phyloP scores from a whole-genome alignment of 805 yeast species.

The Metschnikowia arizonensis region DNA sequence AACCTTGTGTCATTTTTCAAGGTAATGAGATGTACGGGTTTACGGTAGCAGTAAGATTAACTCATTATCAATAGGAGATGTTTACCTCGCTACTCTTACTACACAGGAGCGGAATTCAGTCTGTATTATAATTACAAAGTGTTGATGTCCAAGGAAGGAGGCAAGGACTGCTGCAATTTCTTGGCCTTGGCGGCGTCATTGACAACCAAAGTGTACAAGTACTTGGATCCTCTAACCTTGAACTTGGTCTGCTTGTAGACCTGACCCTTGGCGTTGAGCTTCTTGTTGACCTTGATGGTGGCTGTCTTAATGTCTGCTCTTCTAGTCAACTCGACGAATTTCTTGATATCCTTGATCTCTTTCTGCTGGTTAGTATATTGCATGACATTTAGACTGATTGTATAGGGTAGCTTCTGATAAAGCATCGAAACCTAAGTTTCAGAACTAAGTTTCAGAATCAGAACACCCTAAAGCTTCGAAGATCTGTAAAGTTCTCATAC shows the following conservation, averaged over 20 bases:
- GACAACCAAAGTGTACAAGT: constrained; percentile 93
- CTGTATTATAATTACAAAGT: constrained; percentile 31
- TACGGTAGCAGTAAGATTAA: too few species aligned
- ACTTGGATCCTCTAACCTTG: constrained; percentile 95
- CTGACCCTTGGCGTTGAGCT: constrained; percentile 77
- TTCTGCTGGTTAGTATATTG: constrained; percentile 32
- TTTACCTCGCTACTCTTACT: too few species aligned
- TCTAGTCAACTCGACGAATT: constrained; percentile 94
- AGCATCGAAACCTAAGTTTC: too few species aligned
- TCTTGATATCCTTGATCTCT: constrained; percentile 95
- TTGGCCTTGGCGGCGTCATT: constrained; percentile 95
- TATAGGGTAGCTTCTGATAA: too few species aligned
- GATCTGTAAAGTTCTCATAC: too few species aligned
- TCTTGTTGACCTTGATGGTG: constrained; percentile 89
- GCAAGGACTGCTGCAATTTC: constrained; percentile 95
- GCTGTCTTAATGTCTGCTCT: constrained; percentile 93
- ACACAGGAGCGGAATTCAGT: constrained; percentile 3
- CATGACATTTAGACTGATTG: too few species aligned
- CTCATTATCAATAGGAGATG: too few species aligned
- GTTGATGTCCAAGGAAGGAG: constrained; percentile 82
- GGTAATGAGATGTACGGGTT: too few species aligned
- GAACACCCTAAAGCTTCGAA: too few species aligned
- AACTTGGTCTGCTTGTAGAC: constrained; percentile 91
- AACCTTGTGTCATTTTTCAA: too few species aligned
- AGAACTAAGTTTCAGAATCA: too few species aligned